Evolutionary conservation across 2,329 filamentous ascomycete genomes (phyloP), one percentile per base, ranked within the genome.

Genomic region (Penicillium sp.): DNA sequence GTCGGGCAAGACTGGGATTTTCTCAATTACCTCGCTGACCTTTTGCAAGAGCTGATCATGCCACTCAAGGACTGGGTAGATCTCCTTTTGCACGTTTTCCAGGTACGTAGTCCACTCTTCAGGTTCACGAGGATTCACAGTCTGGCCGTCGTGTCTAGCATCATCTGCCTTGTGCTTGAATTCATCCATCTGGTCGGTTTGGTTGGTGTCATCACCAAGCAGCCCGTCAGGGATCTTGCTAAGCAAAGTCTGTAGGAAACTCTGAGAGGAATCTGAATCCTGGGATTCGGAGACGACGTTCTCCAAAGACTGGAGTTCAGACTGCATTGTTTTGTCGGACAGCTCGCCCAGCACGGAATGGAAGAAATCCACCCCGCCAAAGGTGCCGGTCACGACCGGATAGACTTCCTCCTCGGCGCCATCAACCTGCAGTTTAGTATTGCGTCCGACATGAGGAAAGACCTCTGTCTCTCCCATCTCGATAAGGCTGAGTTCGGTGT

Each of bases 301-400:
- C 70, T 96, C 88, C 10, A 96, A 83, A 62, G 90, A 85, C 64
- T 95, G 82, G 47, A 97, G 84, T 67, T 97, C 92, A 53, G 88
- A 93, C 68, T 96, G 91, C 27, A 86, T 91, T 52, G 91, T 77
- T 74, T 95, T 95, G 71, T 96, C 91, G 33, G 86, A 87, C 43
- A 95, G 82, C 60, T 84, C 82, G 46, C 82, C 82, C 57, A 83
- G 88, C 27, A 95, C 90, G 1, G 88, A 93, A 74, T 95, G 89
- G 53, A 95, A 75, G 73, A 96, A 96, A 64, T 96, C 92, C 12
- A 95, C 91, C 55, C 91, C 91, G 54, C 91, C 91, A 70, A 96
- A 96, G 6, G 91, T 96, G 52, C 92, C 91, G 1, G 91, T 96
- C 37, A 95, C 80, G 53, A 92, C 75, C 6, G 91, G 91, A 61